Evolutionary conservation across 176 grass and related monocot genomes (phyloP), one percentile per base, ranked within the genome.

Genomic region (Urochloa ruziziensis): DNA sequence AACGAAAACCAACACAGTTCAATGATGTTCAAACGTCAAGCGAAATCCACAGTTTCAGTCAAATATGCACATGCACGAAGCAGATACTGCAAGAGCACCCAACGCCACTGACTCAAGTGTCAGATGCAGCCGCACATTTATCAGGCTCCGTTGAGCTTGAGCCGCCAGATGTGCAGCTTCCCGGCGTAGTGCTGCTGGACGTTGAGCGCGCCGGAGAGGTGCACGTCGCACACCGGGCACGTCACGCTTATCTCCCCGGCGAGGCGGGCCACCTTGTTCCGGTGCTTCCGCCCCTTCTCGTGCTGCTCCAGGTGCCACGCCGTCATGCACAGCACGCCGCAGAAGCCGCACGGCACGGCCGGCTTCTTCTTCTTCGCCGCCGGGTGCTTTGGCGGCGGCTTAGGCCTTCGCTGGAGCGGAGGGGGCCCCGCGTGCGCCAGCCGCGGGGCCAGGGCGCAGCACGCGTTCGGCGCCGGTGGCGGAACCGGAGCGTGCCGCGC

Each of bases 211-310:
- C 83, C 27, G 73, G 66, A 64, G 72, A 86, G 78, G 54, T 25
- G 42, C 64, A 90, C 88, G 36, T 86, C 16, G 78, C 88, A 90
- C 3, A 78, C 46, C 23, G 29, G 5, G 83, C 88, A 90, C 73
- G 11, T 21, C 72, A 90, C 56, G 83, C 63, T 82, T 57, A 19
- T 85, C 78, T 86, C 4, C 7, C 88, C 83, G 36, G 88, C 83
- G 52, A 54, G 46, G 71, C 5, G 62, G 12, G 88, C 88, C 72
- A 90, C 35, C 58, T 58, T 73, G 79, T 86, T 77, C 57, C 36
- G 54, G 83, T 90, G 88, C 79, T 71, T 86, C 79, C 79, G 82
- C 39, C 88, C 79, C 29, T n/a, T 5, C 72, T 90, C 72, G 62
- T 90, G 83, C 71, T 48, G 42, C 83, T 61, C 62, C 30, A 90